Conservation (phyloP, 192 early-diverging fungal genomes). For the Chytriomyces confervae region DNA sequence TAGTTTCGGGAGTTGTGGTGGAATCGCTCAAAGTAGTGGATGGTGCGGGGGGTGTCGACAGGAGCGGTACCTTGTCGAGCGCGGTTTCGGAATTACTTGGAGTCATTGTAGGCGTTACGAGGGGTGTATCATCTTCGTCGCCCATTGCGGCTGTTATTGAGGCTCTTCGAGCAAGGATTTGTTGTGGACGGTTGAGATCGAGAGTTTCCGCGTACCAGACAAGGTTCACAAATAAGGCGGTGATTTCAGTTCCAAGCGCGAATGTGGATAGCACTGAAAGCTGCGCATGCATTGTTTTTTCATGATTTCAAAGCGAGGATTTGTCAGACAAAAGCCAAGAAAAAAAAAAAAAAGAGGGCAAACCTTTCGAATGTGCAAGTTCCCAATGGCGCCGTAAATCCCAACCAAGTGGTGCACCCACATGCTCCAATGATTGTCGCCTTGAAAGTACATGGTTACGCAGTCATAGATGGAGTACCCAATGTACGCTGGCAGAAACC, state of each 20-base stretch:
- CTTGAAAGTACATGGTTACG: constrained; percentile 33
- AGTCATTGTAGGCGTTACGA: neutral
- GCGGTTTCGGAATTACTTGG: neutral
- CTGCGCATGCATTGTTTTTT: neutral
- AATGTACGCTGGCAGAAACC: constrained; percentile 26
- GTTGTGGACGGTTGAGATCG: constrained; percentile 4
- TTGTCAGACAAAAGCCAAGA: neutral
- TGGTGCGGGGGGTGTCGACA: neutral
- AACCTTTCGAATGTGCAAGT: constrained; percentile 15
- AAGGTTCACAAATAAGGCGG: constrained; percentile 27
- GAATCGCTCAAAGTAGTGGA: neutral
- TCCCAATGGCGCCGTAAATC: constrained; percentile 25
- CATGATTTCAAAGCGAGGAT: neutral
- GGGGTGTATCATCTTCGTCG: constrained; percentile 6
- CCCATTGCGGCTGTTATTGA: constrained; percentile 23
- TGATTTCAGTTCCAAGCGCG: constrained; percentile 32
- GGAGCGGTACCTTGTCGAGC: neutral
- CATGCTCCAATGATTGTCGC: constrained; percentile 38
- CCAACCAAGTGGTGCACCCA: constrained; percentile 36
- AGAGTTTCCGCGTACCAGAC: constrained; percentile 34
- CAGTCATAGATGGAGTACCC: constrained; percentile 33
- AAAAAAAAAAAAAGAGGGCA: neutral
- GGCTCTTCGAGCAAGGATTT: neutral
- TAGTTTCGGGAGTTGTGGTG: neutral
- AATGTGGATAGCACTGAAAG: constrained; percentile 20